Base-by-base conservation (phyloP, 2,329 filamentous ascomycete genomes). In the Colletotrichum liriopes region DNA sequence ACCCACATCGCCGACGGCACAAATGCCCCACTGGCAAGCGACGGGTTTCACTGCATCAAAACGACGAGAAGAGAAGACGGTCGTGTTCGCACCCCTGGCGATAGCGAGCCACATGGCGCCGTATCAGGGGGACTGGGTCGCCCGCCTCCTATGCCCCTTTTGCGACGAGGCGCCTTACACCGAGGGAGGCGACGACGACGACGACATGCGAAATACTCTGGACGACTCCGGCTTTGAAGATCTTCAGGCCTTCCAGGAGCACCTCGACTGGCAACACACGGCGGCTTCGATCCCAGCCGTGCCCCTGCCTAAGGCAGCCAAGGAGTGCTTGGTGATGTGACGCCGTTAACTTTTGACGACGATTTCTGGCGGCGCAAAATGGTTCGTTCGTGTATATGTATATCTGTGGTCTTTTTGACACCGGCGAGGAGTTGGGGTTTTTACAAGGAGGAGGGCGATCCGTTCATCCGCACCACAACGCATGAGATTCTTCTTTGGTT, bases 31-130 rank as follows among this genome's bases (percentile, higher is more conserved):
- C 74, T 91, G 89, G 89, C 87, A 89, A 75, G 86, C 89, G 12
- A 83, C 81, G 0, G 87, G 84, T 0, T 81, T 84, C 45, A 80
- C 82, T 1, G 71, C 80, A 18, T 82, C 83, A n/a, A 72, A 64
- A 16, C 59, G 65, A 16, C 59, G 65, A 55, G 81, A 77, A 5
- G 82, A 85, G 65, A 90, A 89, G 79, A 83, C 82, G 26, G 78
- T 91, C 39, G 83, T 91, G 0, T 90, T 89, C 75, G 86, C 88
- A 52, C 88, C 89, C 2, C 79, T 90, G 32, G 88, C 87, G 43
- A 86, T 91, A 55, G 88, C 88, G 41, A 91, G 89, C 78, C 89
- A 91, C 77, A 79, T 87, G 37, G 82, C 86, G 41, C 88, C 88
- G 3, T 78, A 80, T 23, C 78, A 80, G 11, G 85, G 86, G 55